phyloP scores from a whole-genome alignment of 1,284 basidiomycete genomes.

The Thecaphora thlaspeos region DNA sequence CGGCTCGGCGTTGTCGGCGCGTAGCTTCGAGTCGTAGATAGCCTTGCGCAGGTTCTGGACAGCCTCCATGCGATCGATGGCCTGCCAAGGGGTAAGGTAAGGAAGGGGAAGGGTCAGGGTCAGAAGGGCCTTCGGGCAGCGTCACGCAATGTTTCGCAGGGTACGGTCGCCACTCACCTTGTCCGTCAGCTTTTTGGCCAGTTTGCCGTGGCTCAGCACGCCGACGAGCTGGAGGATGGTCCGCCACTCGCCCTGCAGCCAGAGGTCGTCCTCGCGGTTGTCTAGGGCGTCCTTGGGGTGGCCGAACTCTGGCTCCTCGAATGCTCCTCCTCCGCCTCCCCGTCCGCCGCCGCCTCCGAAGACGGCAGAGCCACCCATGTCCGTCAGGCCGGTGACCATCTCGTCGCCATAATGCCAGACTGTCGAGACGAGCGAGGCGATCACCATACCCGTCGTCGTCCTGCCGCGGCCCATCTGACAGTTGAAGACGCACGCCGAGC shows the following conservation, averaged over 20 bases:
- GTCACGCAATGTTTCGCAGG: too few species aligned
- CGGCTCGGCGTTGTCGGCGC: constrained; percentile 48
- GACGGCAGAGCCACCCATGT: constrained; percentile 11
- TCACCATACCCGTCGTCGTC: constrained; percentile 57
- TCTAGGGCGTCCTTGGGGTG: constrained; percentile 41
- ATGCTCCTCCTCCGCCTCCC: too few species aligned
- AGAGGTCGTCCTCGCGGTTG: constrained; percentile 56
- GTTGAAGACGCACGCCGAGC: constrained; percentile 49
- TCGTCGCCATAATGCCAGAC: constrained; percentile 46
- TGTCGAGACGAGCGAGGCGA: constrained; percentile 51
- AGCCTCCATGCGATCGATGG: constrained; percentile 54
- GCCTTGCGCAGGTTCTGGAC: constrained; percentile 57
- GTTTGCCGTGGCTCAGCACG: constrained; percentile 82
- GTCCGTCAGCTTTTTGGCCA: constrained; percentile 91
- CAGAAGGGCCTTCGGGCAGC: too few species aligned
- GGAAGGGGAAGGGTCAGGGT: too few species aligned
- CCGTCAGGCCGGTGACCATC: constrained; percentile 19
- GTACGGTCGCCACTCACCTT: constrained; percentile 67
- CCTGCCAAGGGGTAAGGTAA: constrained; percentile 4
- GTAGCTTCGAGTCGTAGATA: constrained; percentile 51
- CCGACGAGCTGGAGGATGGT: constrained; percentile 90
- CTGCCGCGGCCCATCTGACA: constrained; percentile 57
- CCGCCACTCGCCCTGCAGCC: constrained; percentile 82
- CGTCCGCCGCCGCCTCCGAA: constrained; percentile 3
- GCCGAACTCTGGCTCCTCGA: constrained; percentile 24